These are phyloP conservation scores for Fusarium ambrosium DNA, from an alignment of 2,329 filamentous ascomycete species.

Conservation along the genomic window DNA sequence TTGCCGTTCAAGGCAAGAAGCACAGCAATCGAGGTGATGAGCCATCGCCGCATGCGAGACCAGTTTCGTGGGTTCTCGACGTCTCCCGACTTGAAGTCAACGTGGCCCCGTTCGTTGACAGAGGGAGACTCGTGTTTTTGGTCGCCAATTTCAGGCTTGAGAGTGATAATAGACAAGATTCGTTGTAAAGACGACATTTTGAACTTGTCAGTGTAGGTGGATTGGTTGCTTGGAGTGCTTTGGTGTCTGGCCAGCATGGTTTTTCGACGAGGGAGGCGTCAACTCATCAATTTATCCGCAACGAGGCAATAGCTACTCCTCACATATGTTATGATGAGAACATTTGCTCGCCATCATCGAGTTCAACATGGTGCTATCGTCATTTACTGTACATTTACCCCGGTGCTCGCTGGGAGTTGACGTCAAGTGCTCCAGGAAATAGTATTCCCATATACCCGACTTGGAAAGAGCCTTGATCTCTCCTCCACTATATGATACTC, in stretches of 20 bases:
- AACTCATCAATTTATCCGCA: constrained; percentile 2
- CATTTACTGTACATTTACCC: constrained; percentile 5
- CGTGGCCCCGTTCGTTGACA: constrained; percentile 63
- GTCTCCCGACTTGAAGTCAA: constrained; percentile 65
- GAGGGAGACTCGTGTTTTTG: constrained; percentile 50
- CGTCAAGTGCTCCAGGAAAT: constrained; percentile 26
- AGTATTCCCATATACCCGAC: background rate
- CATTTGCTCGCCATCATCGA: background rate
- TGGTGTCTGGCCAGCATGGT: background rate
- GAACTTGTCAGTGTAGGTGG: background rate
- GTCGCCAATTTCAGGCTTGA: constrained; percentile 12
- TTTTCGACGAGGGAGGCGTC: background rate
- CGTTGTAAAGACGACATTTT: constrained; percentile 1
- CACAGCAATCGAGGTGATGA: constrained; percentile 54
- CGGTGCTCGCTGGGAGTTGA: constrained; percentile 25
- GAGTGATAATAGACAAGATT: constrained; percentile 7
- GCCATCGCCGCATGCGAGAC: constrained; percentile 54
- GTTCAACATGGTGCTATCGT: background rate
- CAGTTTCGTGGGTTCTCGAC: constrained; percentile 66
- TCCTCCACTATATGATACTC: background rate
- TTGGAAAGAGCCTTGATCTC: background rate
- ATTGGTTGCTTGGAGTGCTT: too few relatives aligned
- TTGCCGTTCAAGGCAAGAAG: constrained; percentile 68
- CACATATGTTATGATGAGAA: constrained; percentile 13
- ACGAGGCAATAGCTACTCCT: background rate